Evolutionary conservation across 1,284 basidiomycete genomes (phyloP), one percentile per base, ranked within the genome.

Genomic region (Waitea zeae): DNA sequence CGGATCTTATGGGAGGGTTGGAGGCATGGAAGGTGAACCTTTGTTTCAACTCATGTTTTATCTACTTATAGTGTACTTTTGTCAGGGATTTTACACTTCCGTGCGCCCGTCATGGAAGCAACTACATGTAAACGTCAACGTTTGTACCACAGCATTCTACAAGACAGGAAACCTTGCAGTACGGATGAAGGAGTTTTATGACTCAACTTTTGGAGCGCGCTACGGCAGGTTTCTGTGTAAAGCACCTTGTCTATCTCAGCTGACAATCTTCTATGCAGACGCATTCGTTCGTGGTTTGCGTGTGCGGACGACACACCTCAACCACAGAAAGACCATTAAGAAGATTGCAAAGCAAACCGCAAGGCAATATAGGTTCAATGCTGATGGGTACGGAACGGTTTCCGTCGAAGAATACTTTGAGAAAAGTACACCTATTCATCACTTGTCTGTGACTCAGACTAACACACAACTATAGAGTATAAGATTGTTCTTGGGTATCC

Each of bases 61-160:
- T n/a, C n/a, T n/a, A 7, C 22, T 26, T 26, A 26, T 26, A 26
- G 7, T 26, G n/a, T n/a, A n/a, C n/a, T n/a, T n/a, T n/a, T 26
- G 7, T 7, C 22, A 26, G 22, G 80, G 80, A 0, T 83, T 78
- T 49, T 83, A 75, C 47, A 69, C 75, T 3, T 82, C 78, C 4
- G 76, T 80, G 29, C 68, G 80, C 5, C 75, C 79, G 2, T 55
- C 71, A 2, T 71, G 75, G 48, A 67, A 69, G 30, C 72, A 78
- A 41, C 57, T 84, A 20, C 76, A 81, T 75, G 73, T 82, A 20
- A 83, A 84, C 43, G 70, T 84, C 36, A 81, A 83, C 40, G 73
- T 73, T 2, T 78, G 74, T 46, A 78, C 76, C 12, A 79, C 79
- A 0, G 78, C 78, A 2, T 84, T 84, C 47, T 81, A 83, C 46